Evolutionary conservation across 1,284 basidiomycete genomes (phyloP).

Genomic region (Pulveroboletus sp.): DNA sequence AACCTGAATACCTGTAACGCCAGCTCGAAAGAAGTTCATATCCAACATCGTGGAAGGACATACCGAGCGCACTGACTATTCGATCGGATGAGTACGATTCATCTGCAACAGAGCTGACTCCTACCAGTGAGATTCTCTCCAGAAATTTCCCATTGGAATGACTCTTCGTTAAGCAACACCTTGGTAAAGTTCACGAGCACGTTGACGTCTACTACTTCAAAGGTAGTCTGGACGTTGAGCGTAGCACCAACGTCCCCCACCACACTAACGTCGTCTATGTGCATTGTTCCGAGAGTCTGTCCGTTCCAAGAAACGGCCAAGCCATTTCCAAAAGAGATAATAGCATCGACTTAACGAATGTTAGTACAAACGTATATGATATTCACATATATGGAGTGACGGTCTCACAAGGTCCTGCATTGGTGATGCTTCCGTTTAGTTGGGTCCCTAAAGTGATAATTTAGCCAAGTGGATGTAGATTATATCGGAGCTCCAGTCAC

Average conservation of each 20-base stretch:
- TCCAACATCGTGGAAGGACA: constrained; percentile 12
- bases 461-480: constrained; percentile 5
- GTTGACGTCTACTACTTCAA: constrained; percentile 60
- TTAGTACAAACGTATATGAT: constrained; percentile 6
- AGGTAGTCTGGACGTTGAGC: constrained; percentile 57
- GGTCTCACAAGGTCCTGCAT: constrained; percentile 71
- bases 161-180: constrained; percentile 63
- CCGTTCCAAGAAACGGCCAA: constrained; percentile 66
- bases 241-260: constrained; percentile 64
- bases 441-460: constrained; percentile 45
- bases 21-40: not conserved
- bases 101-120: constrained; percentile 7
- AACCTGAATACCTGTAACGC: constrained; percentile 53
- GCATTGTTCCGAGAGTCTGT: constrained; percentile 59
- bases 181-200: constrained; percentile 70
- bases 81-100: constrained; percentile 7
- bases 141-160: constrained; percentile 74
- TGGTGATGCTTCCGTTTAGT: constrained; percentile 67
- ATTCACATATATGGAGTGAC: not conserved
- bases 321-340: constrained; percentile 66
- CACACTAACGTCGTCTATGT: constrained; percentile 60
- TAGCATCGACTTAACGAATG: constrained; percentile 59
- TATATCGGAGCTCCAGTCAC: constrained; percentile 31
- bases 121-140: constrained; percentile 65
- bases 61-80: constrained; percentile 57